Conservation (phyloP, 352 stramenopile species). For the Globisporangium spiculum region DNA sequence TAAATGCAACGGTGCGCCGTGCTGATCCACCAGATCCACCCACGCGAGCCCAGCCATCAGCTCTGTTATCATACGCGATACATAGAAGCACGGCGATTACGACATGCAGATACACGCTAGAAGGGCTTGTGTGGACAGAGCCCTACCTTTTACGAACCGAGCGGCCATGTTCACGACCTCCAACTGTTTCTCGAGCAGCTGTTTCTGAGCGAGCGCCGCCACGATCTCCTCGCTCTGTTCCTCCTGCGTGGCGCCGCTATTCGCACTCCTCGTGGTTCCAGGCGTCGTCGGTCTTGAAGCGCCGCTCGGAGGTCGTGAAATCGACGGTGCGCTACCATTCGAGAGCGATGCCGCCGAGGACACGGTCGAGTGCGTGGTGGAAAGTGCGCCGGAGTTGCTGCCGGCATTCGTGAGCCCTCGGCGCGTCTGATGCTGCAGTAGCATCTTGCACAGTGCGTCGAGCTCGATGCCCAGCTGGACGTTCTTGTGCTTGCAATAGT, state of each 20-base stretch:
- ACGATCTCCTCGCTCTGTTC: conserved; percentile 26
- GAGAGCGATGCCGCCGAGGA: conserved; percentile 8
- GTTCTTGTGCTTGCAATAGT: conserved; percentile 72
- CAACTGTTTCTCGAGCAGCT: conserved; percentile 42
- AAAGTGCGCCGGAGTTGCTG: neutral
- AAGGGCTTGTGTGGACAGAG: neutral
- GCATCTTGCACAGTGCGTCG: conserved; percentile 45
- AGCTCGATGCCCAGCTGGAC: conserved; percentile 76
- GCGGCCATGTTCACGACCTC: conserved; percentile 45
- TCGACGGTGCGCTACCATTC: neutral
- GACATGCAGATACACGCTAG: neutral
- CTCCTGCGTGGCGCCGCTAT: neutral
- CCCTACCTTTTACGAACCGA: conserved; percentile 49
- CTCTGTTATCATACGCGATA: conserved; percentile 24
- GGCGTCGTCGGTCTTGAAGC: conserved; percentile 18
- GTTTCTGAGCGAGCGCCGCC: conserved; percentile 33
- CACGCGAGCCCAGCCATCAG: conserved; percentile 31
- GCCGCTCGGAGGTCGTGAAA: conserved; percentile 19
- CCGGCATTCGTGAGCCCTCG: conserved; percentile 15
- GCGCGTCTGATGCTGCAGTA: conserved; percentile 21
- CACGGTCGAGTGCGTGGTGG: conserved; percentile 14
- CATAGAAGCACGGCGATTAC: neutral
- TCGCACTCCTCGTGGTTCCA: conserved; percentile 8
- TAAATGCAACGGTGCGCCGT: conserved; percentile 41
- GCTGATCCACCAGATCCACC: conserved; percentile 55